A percentile compares a stretch with the other conserved stretches of the same genome.
phyloP scores from a whole-genome alignment of 805 yeast species.

The Cephaloascus albidus region DNA sequence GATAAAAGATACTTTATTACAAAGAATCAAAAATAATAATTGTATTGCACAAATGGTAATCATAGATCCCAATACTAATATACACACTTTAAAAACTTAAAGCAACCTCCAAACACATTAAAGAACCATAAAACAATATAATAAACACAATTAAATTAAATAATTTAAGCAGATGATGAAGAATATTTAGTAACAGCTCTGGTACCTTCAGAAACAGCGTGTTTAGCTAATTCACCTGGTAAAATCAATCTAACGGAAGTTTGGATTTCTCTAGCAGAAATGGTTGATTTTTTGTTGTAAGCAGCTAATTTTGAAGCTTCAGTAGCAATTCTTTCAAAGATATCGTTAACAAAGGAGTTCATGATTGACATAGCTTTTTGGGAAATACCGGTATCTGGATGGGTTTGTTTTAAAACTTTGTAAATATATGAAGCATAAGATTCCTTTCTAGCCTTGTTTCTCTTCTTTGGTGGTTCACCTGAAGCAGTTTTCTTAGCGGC shows the following conservation, averaged over 20 bases:
- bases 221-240: slow-evolving; percentile 30
- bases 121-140: neutral
- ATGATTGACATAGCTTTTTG: slow-evolving; percentile 29
- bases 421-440: slow-evolving; percentile 27
- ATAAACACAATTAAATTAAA: neutral
- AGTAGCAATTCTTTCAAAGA: slow-evolving; percentile 25
- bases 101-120: neutral
- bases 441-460: slow-evolving; percentile 27
- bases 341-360: slow-evolving; percentile 28
- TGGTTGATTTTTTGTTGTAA: slow-evolving; percentile 28
- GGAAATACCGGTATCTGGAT: slow-evolving; percentile 29
- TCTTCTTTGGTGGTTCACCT: slow-evolving; percentile 20
- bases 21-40: too few species aligned
- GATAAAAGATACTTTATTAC: too few species aligned
- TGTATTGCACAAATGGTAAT: neutral
- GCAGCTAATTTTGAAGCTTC: slow-evolving; percentile 30
- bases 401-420: slow-evolving; percentile 29
- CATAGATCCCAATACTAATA: neutral
- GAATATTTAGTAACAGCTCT: slow-evolving; percentile 30
- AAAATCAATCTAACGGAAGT: slow-evolving; percentile 28
- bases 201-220: slow-evolving; percentile 29
- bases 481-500: slow-evolving; percentile 26
- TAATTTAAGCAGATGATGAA: slow-evolving; percentile 21
- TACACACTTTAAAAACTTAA: neutral
- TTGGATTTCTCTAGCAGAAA: slow-evolving; percentile 27